Percentiles rank a stretch among this genome's conserved stretches.
Evolutionary conservation across 164 flowering plant species (phyloP).

Genomic region (Magnolia officinalis): DNA sequence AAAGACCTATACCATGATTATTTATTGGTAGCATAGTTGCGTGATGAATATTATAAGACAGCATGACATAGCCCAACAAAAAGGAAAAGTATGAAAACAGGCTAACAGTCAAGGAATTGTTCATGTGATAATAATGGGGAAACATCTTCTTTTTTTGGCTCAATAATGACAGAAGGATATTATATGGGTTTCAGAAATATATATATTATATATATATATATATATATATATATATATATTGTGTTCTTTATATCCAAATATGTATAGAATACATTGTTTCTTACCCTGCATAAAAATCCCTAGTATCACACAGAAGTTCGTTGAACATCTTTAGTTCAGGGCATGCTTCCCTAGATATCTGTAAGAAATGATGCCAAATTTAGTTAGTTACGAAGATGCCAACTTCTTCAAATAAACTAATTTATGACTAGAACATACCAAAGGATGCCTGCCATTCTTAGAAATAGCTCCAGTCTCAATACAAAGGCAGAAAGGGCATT

Average conservation of each 20-base stretch:
- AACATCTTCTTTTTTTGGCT: neutral
- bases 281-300: slow-evolving; percentile 56
- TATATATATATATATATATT: too few relatives aligned
- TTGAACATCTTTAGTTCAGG: slow-evolving; percentile 43
- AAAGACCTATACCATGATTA: too few relatives aligned
- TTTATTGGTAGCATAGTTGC: too few relatives aligned
- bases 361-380: slow-evolving; percentile 11
- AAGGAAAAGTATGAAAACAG: too few relatives aligned
- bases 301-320: slow-evolving; percentile 46
- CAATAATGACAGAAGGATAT: neutral
- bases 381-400: slow-evolving; percentile 1
- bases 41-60: too few relatives aligned
- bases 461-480: slow-evolving; percentile 33
- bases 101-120: too few relatives aligned
- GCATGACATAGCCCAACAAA: too few relatives aligned
- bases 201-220: too few relatives aligned
- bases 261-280: neutral
- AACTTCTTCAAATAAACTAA: neutral
- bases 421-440: slow-evolving; percentile 35
- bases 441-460: slow-evolving; percentile 28
- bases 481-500: slow-evolving; percentile 56
- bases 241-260: neutral
- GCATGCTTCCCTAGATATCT: slow-evolving; percentile 45
- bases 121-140: neutral
- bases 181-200: neutral